phyloP scores from a whole-genome alignment of 257 asterid genomes.

The Plectranthus barbatus region DNA sequence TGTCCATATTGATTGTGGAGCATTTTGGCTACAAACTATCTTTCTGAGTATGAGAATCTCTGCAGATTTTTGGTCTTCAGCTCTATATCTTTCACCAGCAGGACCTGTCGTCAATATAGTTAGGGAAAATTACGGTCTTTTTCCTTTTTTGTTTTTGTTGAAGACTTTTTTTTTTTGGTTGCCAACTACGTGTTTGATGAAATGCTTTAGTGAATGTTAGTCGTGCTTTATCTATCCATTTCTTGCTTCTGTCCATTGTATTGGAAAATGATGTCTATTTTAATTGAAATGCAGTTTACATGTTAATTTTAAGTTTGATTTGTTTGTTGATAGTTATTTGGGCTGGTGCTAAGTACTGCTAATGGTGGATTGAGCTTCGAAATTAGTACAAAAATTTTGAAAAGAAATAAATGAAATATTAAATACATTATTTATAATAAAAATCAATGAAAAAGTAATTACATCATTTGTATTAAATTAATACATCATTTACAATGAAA shows the following conservation, averaged over 20 bases:
- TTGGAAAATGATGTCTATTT: background rate
- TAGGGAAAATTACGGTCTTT: background rate
- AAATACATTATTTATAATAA: too few relatives aligned
- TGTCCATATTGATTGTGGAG: background rate
- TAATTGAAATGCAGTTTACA: background rate
- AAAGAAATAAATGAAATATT: too few relatives aligned
- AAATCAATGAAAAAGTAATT: too few relatives aligned
- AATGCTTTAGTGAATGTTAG: constrained; percentile 4
- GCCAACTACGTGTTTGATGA: constrained; percentile 21
- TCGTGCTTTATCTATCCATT: background rate
- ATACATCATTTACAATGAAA: too few relatives aligned
- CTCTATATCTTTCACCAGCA: background rate
- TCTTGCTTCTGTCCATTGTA: too few relatives aligned
- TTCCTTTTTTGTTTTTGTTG: background rate
- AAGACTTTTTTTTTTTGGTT: background rate
- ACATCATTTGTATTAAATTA: too few relatives aligned
- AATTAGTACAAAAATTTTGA: too few relatives aligned
- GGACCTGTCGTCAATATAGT: too few relatives aligned
- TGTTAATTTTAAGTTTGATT: background rate
- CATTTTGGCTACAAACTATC: background rate
- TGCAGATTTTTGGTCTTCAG: background rate
- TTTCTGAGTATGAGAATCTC: background rate
- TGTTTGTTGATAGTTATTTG: background rate
- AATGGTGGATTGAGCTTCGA: too few relatives aligned
- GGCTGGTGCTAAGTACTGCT: background rate